A percentile compares a stretch with the other conserved stretches of the same genome.
phyloP scores from a whole-genome alignment of 169 alveolate species.

The Plasmodium coatneyi region DNA sequence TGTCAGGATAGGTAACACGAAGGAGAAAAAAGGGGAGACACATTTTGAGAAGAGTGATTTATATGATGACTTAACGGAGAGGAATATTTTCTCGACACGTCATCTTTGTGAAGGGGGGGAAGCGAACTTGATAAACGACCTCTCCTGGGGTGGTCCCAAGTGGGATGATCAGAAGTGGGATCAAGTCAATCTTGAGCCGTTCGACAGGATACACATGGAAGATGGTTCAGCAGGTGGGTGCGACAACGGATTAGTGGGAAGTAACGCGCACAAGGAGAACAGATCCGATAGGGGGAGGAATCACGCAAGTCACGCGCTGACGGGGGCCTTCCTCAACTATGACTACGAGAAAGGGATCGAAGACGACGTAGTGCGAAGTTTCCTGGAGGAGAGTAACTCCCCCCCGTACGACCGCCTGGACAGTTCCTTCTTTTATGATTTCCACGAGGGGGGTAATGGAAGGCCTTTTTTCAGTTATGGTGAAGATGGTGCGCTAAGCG shows the following conservation, averaged over 20 bases:
- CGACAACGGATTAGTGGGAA: background rate
- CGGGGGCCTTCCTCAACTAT: background rate
- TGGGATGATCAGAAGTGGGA: background rate
- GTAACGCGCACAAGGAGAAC: background rate
- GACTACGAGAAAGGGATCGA: background rate
- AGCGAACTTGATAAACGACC: background rate
- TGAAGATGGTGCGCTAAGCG: background rate
- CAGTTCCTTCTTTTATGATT: background rate
- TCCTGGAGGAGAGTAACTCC: background rate
- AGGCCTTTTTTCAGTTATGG: background rate
- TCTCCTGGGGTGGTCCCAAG: background rate
- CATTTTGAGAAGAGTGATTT: background rate
- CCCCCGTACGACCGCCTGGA: background rate
- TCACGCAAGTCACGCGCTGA: background rate
- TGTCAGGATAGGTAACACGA: background rate
- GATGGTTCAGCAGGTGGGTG: background rate
- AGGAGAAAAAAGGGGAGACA: background rate
- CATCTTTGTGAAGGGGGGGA: background rate
- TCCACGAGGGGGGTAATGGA: background rate
- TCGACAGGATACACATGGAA: background rate
- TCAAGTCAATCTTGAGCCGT: background rate
- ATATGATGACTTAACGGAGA: background rate
- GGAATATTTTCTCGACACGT: background rate
- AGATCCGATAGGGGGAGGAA: background rate
- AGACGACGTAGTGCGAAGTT: background rate